A percentile compares a stretch with the other conserved stretches of the same genome.
Conservation (phyloP, 2,329 filamentous ascomycete genomes). For the Diaporthe ilicicola region DNA sequence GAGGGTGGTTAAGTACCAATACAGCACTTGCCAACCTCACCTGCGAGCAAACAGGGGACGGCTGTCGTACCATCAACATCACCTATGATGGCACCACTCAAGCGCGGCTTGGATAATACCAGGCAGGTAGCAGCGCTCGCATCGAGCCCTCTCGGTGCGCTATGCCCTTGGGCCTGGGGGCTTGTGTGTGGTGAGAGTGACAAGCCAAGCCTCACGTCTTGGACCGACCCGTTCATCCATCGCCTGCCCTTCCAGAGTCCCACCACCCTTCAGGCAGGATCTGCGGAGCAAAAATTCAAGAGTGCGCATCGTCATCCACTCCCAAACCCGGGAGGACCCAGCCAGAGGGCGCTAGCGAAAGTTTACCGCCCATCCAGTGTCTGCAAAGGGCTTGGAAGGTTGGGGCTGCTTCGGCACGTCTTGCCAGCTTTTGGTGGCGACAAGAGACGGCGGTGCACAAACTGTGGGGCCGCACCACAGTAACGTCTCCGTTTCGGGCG, state of each 20-base stretch:
- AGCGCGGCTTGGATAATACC: background rate
- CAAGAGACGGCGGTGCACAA: conserved; percentile 31
- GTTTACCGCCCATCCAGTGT: conserved; percentile 17
- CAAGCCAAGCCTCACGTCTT: conserved; percentile 14
- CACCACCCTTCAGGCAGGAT: background rate
- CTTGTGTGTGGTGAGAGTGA: background rate
- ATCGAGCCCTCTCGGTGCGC: conserved; percentile 3
- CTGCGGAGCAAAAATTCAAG: conserved; percentile 26
- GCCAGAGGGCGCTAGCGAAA: conserved; percentile 26
- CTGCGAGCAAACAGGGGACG: conserved; percentile 4
- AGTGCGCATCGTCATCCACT: conserved; percentile 28
- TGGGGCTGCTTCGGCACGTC: conserved; percentile 18
- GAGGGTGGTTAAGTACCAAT: conserved; percentile 31
- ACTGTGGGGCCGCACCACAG: conserved; percentile 28
- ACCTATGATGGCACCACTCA: conserved; percentile 26
- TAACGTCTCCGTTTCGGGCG: conserved; percentile 40
- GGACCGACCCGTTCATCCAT: background rate
- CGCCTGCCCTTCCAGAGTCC: background rate
- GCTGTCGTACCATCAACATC: conserved; percentile 23
- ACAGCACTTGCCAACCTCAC: conserved; percentile 2
- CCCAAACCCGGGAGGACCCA: conserved; percentile 17
- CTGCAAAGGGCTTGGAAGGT: conserved; percentile 5
- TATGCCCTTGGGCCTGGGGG: background rate
- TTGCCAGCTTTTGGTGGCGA: conserved; percentile 24
- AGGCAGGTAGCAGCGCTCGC: background rate